phyloP scores from a whole-genome alignment of 805 yeast species.

The Schwanniomyces vanrijiae region DNA sequence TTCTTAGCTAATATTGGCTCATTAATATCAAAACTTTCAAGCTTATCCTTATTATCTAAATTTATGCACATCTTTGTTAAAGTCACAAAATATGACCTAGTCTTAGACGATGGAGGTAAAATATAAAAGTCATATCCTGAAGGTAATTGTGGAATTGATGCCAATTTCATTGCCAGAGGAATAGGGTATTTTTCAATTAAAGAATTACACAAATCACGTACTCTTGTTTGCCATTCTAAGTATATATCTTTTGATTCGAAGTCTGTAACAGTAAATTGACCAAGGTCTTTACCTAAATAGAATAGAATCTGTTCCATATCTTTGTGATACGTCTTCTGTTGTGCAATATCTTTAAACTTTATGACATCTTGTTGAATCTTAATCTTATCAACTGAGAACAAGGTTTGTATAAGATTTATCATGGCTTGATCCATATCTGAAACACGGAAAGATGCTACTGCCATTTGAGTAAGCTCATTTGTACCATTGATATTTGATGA shows the following conservation, averaged over 20 bases:
- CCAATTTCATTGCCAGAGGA: constrained; percentile 29
- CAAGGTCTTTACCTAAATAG: constrained; percentile 38
- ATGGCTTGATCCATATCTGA: constrained; percentile 54
- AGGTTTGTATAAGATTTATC: constrained; percentile 37
- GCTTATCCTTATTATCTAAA: constrained; percentile 23
- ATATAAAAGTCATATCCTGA: constrained; percentile 38
- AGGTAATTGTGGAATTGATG: constrained; percentile 32
- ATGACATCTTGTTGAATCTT: constrained; percentile 57
- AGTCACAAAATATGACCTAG: constrained; percentile 39
- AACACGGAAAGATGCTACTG: constrained; percentile 52
- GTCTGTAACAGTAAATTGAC: constrained; percentile 31
- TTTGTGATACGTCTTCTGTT: constrained; percentile 37
- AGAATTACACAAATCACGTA: constrained; percentile 19
- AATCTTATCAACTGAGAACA: constrained; percentile 51
- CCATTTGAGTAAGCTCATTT: constrained; percentile 3
- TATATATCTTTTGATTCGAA: constrained; percentile 25
- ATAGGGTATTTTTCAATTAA: constrained; percentile 29
- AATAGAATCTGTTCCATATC: constrained; percentile 34
- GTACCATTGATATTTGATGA: constrained; percentile 2
- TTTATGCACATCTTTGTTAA: constrained; percentile 45
- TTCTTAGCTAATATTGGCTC: constrained; percentile 36
- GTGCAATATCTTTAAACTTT: constrained; percentile 38
- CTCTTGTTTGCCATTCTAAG: constrained; percentile 33
- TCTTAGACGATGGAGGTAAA: constrained; percentile 29
- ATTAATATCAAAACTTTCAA: constrained; percentile 9